phyloP scores from a whole-genome alignment of 495 filamentous ascomycete genomes.

The Penicillium goetzii region DNA sequence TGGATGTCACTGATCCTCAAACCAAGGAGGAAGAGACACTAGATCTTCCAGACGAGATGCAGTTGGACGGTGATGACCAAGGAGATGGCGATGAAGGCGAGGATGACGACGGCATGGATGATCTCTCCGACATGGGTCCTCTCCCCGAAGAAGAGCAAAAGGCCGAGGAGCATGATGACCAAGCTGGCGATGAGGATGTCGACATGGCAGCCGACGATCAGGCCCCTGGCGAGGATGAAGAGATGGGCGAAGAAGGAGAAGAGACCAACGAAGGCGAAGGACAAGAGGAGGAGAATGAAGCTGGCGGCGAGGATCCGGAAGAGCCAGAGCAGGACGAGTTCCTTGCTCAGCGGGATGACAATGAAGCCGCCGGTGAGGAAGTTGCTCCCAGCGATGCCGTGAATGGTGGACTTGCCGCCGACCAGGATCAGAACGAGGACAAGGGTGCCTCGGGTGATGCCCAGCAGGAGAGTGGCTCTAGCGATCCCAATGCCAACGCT shows the following conservation, averaged over 20 bases:
- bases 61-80: constrained; percentile 67
- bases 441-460: constrained; percentile 70
- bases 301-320: constrained; percentile 53
- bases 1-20: constrained; percentile 69
- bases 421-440: constrained; percentile 61
- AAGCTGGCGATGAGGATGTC: constrained; percentile 42
- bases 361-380: constrained; percentile 51
- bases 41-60: constrained; percentile 71
- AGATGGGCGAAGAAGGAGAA: constrained; percentile 42
- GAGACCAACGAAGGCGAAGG: constrained; percentile 48
- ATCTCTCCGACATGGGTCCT: constrained; percentile 70
- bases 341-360: constrained; percentile 46
- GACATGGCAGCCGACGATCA: constrained; percentile 47
- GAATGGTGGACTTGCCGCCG: constrained; percentile 46
- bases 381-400: constrained; percentile 54
- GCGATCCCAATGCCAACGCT: constrained; percentile 47
- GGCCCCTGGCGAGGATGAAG: constrained; percentile 39
- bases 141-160: constrained; percentile 50
- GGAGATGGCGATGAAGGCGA: constrained; percentile 66
- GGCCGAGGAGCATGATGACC: constrained; percentile 40
- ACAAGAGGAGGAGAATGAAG: constrained; percentile 59
- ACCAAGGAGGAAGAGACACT: constrained; percentile 71
- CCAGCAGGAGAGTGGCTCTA: constrained; percentile 53
- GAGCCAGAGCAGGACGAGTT: constrained; percentile 48
- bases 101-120: constrained; percentile 72